phyloP scores from a whole-genome alignment of 2,329 filamentous ascomycete species.

The Colletotrichum sp. region DNA sequence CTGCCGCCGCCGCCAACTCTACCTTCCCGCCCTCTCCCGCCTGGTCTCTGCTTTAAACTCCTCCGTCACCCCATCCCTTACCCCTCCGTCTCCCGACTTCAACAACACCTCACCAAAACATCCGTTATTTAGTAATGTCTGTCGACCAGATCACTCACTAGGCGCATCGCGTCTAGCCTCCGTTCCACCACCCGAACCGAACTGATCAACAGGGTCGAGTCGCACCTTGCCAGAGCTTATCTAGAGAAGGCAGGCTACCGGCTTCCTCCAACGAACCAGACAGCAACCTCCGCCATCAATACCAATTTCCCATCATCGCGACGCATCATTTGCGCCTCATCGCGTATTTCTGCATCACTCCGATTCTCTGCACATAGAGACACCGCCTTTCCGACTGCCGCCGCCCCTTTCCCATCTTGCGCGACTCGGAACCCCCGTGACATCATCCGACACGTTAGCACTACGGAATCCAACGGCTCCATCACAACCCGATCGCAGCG shows the following conservation, averaged over 20 bases:
- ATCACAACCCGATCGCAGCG: slow-evolving; percentile 11
- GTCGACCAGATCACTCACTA: slow-evolving; percentile 20
- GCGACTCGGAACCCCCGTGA: slow-evolving; percentile 18
- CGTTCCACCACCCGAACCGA: slow-evolving; percentile 14
- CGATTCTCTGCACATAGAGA: background rate
- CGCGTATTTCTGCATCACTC: background rate
- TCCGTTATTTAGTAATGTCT: slow-evolving; percentile 18
- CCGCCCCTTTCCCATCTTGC: slow-evolving; percentile 4
- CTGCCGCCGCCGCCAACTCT: background rate
- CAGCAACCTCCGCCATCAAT: background rate
- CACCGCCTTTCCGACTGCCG: slow-evolving; percentile 8
- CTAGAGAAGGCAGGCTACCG: slow-evolving; percentile 3
- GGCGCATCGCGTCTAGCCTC: slow-evolving; percentile 24
- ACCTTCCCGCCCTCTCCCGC: background rate
- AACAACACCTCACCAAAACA: background rate
- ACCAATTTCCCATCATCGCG: background rate
- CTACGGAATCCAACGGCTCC: slow-evolving; percentile 13
- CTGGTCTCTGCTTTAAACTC: slow-evolving; percentile 11
- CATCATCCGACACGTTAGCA: slow-evolving; percentile 21
- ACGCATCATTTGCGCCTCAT: slow-evolving; percentile 2
- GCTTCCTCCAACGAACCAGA: slow-evolving; percentile 10
- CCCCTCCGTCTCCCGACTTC: background rate
- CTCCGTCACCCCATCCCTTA: slow-evolving; percentile 13
- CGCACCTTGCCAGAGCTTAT: slow-evolving; percentile 11
- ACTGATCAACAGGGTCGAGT: slow-evolving; percentile 21